These are phyloP conservation scores for Phoma sp. DNA, from an alignment of 2,329 filamentous ascomycete genomes.

Conservation along the genomic window DNA sequence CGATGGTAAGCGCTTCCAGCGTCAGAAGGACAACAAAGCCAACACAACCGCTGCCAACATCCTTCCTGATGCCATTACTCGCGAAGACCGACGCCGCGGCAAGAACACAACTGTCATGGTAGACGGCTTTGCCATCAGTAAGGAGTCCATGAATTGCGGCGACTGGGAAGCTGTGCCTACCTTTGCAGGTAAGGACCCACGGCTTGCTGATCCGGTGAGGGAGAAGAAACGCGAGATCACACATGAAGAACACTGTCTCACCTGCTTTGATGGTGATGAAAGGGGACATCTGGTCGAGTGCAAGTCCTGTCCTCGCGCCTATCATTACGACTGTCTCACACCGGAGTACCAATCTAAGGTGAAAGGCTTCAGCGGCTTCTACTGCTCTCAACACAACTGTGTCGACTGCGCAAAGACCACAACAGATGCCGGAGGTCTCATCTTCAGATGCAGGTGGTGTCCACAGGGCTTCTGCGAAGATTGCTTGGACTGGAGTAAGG, in stretches of 20 bases:
- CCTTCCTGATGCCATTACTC: slow-evolving; percentile 50
- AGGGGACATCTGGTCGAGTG: slow-evolving; percentile 59
- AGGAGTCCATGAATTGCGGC: slow-evolving; percentile 61
- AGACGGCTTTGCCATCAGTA: slow-evolving; percentile 63
- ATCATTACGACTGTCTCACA: slow-evolving; percentile 61
- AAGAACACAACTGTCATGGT: slow-evolving; percentile 67
- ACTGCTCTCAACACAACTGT: slow-evolving; percentile 65
- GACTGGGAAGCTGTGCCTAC: slow-evolving; percentile 67
- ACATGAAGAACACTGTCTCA: slow-evolving; percentile 61
- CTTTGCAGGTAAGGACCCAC: slow-evolving; percentile 62
- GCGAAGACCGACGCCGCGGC: slow-evolving; percentile 59
- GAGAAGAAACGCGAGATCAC: slow-evolving; percentile 57
- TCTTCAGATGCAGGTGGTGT: slow-evolving; percentile 64
- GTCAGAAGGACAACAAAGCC: slow-evolving; percentile 41
- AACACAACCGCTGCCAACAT: slow-evolving; percentile 44
- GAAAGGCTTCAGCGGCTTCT: slow-evolving; percentile 55
- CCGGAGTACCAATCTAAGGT: slow-evolving; percentile 52
- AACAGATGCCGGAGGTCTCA: slow-evolving; percentile 56
- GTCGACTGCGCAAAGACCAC: slow-evolving; percentile 62
- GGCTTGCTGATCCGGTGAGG: slow-evolving; percentile 58
- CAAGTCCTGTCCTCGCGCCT: slow-evolving; percentile 62
- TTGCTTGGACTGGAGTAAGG: slow-evolving; percentile 62
- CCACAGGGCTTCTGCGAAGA: slow-evolving; percentile 65
- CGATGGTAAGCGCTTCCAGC: slow-evolving; percentile 61
- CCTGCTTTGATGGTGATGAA: slow-evolving; percentile 54